These are phyloP conservation scores for Aspergillus mulundensis DNA, from an alignment of 495 filamentous ascomycete genomes.

Conservation along the genomic window DNA sequence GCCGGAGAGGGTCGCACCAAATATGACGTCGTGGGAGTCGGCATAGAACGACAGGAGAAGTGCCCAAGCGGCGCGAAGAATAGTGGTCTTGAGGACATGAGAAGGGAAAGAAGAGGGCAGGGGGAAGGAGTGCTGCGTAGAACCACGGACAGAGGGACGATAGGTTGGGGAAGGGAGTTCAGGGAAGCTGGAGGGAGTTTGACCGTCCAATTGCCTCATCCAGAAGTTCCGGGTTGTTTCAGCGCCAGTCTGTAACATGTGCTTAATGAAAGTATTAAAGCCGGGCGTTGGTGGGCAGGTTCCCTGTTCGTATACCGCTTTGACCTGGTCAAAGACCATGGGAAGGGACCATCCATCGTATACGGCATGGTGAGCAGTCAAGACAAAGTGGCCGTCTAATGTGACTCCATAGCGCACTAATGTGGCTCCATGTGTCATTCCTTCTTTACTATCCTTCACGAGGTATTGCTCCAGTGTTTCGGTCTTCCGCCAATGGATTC, in stretches of 20 bases:
- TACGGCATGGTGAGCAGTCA: constrained; percentile 58
- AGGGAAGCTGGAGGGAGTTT: background rate
- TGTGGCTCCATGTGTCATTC: background rate
- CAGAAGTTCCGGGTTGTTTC: background rate
- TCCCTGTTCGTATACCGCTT: constrained; percentile 30
- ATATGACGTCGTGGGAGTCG: constrained; percentile 29
- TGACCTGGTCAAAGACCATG: constrained; percentile 42
- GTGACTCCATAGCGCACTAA: background rate
- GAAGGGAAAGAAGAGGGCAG: background rate
- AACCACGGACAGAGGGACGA: background rate
- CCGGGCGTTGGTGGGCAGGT: too few species aligned
- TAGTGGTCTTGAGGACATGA: background rate
- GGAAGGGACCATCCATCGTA: constrained; percentile 58
- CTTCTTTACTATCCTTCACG: background rate
- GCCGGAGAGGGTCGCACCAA: constrained; percentile 32
- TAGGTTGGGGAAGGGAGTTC: constrained; percentile 20
- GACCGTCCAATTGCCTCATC: background rate
- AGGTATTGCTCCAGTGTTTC: background rate
- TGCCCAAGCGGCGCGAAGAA: constrained; percentile 36
- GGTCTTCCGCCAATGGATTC: background rate
- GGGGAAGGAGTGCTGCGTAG: background rate
- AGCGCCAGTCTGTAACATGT: background rate
- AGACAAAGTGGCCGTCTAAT: background rate
- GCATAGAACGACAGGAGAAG: constrained; percentile 28
- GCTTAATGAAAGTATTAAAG: background rate